Conservation (phyloP, 2,329 filamentous ascomycete species). For the Paraphoma sp. region DNA sequence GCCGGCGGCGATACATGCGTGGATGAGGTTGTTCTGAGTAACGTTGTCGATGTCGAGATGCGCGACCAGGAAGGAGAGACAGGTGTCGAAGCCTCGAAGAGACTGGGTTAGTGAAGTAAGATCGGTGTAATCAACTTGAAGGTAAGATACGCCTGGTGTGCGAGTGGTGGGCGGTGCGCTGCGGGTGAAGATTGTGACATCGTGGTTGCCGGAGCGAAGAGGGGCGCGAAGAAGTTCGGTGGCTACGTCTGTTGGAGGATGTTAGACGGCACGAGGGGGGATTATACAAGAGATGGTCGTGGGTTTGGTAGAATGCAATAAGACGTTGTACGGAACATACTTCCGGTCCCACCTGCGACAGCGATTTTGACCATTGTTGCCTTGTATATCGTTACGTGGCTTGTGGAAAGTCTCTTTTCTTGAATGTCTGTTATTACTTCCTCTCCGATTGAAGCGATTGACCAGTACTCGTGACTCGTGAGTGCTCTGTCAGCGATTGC, state of each 20-base stretch:
- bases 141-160: conserved; percentile 47
- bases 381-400: neutral
- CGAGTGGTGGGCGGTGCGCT: conserved; percentile 27
- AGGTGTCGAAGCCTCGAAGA: conserved; percentile 58
- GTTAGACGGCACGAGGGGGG: neutral
- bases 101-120: conserved; percentile 44
- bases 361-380: conserved; percentile 42
- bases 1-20: conserved; percentile 37
- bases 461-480: neutral
- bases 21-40: conserved; percentile 40
- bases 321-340: conserved; percentile 20
- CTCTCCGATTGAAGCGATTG: too few relatives aligned
- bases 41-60: conserved; percentile 30
- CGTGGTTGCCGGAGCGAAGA: conserved; percentile 57
- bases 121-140: conserved; percentile 55
- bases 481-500: neutral
- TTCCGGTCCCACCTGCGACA: conserved; percentile 46
- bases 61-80: conserved; percentile 52
- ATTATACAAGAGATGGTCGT: too few relatives aligned
- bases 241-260: conserved; percentile 55
- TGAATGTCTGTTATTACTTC: too few relatives aligned
- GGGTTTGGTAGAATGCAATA: neutral
- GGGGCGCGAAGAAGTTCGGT: conserved; percentile 61
- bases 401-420: too few relatives aligned
- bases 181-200: conserved; percentile 60